A percentile compares a stretch with the other conserved stretches of the same genome.
Conservation (phyloP, 2,329 filamentous ascomycete species). For the Pyricularia sp. region DNA sequence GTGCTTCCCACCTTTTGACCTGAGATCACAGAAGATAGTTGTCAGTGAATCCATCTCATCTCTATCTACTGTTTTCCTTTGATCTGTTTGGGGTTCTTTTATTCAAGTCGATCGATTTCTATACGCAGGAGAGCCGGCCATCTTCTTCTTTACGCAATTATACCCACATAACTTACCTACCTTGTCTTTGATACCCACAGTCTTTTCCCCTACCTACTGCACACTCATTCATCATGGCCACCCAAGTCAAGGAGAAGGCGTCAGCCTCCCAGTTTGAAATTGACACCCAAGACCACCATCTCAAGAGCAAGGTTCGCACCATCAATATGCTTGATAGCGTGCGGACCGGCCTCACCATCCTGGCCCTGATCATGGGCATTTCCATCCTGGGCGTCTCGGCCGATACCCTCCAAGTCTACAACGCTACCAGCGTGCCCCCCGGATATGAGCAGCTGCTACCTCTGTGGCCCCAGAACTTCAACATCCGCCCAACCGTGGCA, state of each 20-base stretch:
- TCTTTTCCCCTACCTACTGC: not conserved
- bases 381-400: constrained; percentile 44
- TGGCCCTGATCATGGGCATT: constrained; percentile 42
- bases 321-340: constrained; percentile 32
- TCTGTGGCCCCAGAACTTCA: constrained; percentile 49
- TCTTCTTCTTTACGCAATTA: not conserved
- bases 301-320: constrained; percentile 27
- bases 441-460: constrained; percentile 35
- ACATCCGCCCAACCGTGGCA: constrained; percentile 46
- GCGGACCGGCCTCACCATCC: constrained; percentile 35
- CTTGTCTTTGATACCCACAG: not conserved
- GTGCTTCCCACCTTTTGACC: not conserved
- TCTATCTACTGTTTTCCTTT: not conserved
- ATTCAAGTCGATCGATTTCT: not conserved
- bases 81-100: not conserved
- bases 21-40: not conserved
- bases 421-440: constrained; percentile 37
- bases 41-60: not conserved
- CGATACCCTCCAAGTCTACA: constrained; percentile 45
- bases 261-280: constrained; percentile 40
- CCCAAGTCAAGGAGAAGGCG: constrained; percentile 7
- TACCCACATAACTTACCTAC: not conserved
- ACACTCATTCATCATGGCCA: not conserved
- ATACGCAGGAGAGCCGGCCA: not conserved
- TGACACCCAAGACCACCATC: constrained; percentile 28